phyloP scores from a whole-genome alignment of 148 eudicot species.

The Fallopia convolvulus region DNA sequence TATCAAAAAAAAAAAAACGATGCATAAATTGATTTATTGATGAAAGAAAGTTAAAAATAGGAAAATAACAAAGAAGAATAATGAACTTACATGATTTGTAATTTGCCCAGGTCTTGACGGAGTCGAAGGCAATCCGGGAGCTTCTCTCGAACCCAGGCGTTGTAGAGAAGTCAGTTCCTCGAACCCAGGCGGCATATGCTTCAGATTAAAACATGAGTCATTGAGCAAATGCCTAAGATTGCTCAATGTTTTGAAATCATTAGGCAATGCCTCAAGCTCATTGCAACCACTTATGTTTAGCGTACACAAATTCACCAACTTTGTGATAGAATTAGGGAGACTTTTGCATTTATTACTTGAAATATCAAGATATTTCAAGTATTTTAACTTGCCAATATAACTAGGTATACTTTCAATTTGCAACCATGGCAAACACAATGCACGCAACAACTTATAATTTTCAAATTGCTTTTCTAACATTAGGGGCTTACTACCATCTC shows the following conservation, averaged over 20 bases:
- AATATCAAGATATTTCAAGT: slow-evolving; percentile 32
- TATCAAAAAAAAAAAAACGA: too few species aligned
- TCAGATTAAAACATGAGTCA: not conserved
- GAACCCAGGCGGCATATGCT: not conserved
- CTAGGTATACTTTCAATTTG: not conserved
- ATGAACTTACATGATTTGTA: not conserved
- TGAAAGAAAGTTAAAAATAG: too few species aligned
- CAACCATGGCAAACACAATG: not conserved
- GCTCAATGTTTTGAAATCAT: not conserved
- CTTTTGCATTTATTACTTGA: not conserved
- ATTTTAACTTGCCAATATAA: not conserved
- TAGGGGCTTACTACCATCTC: not conserved
- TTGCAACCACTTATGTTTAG: not conserved
- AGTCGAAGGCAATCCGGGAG: slow-evolving; percentile 3
- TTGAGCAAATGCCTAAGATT: slow-evolving; percentile 17
- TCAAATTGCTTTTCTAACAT: not conserved
- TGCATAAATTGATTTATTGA: too few species aligned
- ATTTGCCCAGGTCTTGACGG: not conserved
- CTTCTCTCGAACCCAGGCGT: not conserved
- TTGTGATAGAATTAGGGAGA: slow-evolving; percentile 19
- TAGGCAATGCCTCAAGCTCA: slow-evolving; percentile 13
- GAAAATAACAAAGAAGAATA: too few species aligned
- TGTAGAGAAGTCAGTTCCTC: not conserved
- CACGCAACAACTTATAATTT: not conserved
- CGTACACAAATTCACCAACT: slow-evolving; percentile 26